phyloP scores from a whole-genome alignment of 2,329 filamentous ascomycete genomes.

The Fusarium torreyae region DNA sequence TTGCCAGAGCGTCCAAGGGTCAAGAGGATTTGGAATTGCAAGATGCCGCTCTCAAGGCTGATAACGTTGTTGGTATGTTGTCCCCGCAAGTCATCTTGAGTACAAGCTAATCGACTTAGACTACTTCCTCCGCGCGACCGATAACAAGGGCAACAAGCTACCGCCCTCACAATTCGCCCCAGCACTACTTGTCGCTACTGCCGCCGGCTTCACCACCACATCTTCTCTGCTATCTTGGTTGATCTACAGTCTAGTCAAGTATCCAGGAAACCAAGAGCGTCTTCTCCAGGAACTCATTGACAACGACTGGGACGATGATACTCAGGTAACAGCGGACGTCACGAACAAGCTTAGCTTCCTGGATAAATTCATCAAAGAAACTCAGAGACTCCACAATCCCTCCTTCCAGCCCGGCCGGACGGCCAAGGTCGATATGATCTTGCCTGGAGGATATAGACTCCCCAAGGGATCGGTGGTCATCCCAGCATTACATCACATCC shows the following conservation, averaged over 20 bases:
- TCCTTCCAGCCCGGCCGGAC: conserved; percentile 74
- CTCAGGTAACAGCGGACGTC: conserved; percentile 62
- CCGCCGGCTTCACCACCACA: conserved; percentile 73
- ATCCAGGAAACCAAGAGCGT: conserved; percentile 69
- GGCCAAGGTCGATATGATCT: conserved; percentile 67
- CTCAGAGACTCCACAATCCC: conserved; percentile 71
- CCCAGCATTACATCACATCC: conserved; percentile 64
- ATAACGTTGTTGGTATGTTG: conserved; percentile 52
- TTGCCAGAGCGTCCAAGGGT: conserved; percentile 55
- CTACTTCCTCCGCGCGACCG: conserved; percentile 67
- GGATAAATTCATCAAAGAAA: conserved; percentile 73
- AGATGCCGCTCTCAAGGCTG: conserved; percentile 65
- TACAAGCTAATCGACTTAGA: conserved; percentile 51
- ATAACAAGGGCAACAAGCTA: conserved; percentile 68
- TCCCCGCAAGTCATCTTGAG: accelerated
- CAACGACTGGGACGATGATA: conserved; percentile 60
- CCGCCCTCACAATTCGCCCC: conserved; percentile 52
- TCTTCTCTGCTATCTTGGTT: conserved; percentile 72
- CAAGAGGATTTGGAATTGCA: conserved; percentile 59
- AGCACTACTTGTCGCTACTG: conserved; percentile 65
- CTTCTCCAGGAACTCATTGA: conserved; percentile 72
- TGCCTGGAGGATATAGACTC: conserved; percentile 72
- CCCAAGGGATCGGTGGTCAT: conserved; percentile 68
- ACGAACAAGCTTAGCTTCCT: conserved; percentile 65
- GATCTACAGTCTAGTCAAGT: conserved; percentile 67